Percentiles rank a stretch among this genome's conserved stretches.
These are phyloP conservation scores for Verticillium tricorpus DNA, from an alignment of 2,329 filamentous ascomycete genomes.

Conservation along the genomic window DNA sequence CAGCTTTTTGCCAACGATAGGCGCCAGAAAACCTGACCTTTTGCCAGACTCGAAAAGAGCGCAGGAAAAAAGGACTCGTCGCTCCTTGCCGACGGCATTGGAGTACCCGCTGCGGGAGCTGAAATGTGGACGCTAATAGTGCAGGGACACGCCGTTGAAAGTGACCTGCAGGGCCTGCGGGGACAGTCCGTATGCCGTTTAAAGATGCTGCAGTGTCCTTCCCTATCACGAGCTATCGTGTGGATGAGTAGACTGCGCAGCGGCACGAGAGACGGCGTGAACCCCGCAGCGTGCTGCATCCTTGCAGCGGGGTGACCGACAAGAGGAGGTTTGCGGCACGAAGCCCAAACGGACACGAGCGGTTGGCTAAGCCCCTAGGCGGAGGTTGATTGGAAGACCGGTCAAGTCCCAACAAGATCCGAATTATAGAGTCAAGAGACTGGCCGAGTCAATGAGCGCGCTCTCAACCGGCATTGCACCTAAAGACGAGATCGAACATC, in stretches of 20 bases:
- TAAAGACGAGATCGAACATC: too few species aligned
- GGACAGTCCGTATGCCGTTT: neutral
- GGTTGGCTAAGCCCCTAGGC: too few species aligned
- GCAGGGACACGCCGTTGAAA: neutral
- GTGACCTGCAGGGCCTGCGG: neutral
- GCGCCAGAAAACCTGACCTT: too few species aligned
- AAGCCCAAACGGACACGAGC: too few species aligned
- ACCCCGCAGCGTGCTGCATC: neutral
- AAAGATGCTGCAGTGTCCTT: neutral
- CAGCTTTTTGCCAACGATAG: neutral
- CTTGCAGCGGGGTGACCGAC: too few species aligned
- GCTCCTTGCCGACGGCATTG: neutral
- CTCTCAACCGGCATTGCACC: too few species aligned
- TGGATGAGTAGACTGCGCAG: neutral
- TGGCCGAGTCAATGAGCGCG: too few species aligned
- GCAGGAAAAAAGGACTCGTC: neutral
- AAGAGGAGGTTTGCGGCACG: too few species aligned
- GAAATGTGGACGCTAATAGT: neutral
- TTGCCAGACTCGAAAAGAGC: neutral
- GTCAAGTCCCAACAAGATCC: too few species aligned
- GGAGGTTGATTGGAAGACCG: too few species aligned
- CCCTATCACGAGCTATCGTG: neutral
- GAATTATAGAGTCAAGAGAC: too few species aligned
- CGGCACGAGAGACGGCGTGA: neutral
- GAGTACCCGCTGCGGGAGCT: neutral